These are phyloP conservation scores for Cladosporium halotolerans DNA, from an alignment of 2,329 filamentous ascomycete genomes.

Conservation along the genomic window DNA sequence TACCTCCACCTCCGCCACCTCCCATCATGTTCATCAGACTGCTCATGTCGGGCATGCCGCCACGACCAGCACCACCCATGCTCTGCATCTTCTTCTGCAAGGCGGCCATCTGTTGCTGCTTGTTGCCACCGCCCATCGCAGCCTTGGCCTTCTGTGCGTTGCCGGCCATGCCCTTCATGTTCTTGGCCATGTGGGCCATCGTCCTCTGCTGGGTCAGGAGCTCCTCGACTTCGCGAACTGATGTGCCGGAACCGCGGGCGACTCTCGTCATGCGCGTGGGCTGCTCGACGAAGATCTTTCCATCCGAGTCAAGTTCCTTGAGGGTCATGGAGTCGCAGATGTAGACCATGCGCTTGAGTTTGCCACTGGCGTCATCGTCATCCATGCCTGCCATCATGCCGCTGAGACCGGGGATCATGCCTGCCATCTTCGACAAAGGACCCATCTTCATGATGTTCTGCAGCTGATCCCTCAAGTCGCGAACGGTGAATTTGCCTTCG, in stretches of 20 bases:
- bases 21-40: constrained; percentile 90
- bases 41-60: constrained; percentile 72
- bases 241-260: constrained; percentile 82
- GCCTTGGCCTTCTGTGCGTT: constrained; percentile 93
- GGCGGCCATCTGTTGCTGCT: constrained; percentile 86
- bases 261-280: constrained; percentile 89
- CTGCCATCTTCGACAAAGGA: constrained; percentile 90
- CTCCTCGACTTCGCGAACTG: constrained; percentile 89
- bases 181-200: constrained; percentile 99
- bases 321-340: constrained; percentile 98
- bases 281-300: constrained; percentile 88
- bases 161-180: constrained; percentile 96
- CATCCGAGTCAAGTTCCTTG: constrained; percentile 91
- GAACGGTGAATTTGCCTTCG: constrained; percentile 91
- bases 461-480: constrained; percentile 89
- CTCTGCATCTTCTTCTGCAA: constrained; percentile 94
- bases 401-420: constrained; percentile 94
- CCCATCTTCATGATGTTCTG: constrained; percentile 99
- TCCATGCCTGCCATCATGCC: constrained; percentile 95
- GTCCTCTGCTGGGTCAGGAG: constrained; percentile 95
- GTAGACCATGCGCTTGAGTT: constrained; percentile 97
- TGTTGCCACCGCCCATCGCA: constrained; percentile 84
- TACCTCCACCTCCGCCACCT: constrained; percentile 52
- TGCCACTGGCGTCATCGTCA: constrained; percentile 88
- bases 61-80: constrained; percentile 65